Evolutionary conservation across 1,284 basidiomycete species (phyloP).

Genomic region (Grifola frondosa): DNA sequence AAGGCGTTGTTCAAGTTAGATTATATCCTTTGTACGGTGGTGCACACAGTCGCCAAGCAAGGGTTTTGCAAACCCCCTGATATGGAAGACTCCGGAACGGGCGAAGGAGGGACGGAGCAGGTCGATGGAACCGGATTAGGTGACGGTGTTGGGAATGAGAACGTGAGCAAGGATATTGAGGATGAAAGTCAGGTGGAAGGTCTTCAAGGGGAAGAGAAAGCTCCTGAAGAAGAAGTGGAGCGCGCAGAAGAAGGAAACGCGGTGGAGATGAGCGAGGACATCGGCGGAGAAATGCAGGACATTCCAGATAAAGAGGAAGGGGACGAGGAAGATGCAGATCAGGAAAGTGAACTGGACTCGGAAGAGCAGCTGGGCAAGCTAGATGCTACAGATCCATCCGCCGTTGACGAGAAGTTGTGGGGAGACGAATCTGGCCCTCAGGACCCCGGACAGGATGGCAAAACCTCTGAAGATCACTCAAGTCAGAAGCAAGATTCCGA

Average conservation of each 20-base stretch:
- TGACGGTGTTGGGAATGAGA: slow-evolving; percentile 79
- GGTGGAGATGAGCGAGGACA: slow-evolving; percentile 75
- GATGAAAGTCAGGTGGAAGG: slow-evolving; percentile 98
- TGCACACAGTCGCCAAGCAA: slow-evolving; percentile 75
- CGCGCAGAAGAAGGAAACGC: slow-evolving; percentile 66
- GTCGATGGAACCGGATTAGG: slow-evolving; percentile 84
- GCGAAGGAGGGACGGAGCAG: slow-evolving; percentile 52
- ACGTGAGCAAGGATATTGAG: slow-evolving; percentile 90
- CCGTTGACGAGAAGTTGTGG: slow-evolving; percentile 97
- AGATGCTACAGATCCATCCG: slow-evolving; percentile 83
- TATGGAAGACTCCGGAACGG: slow-evolving; percentile 48
- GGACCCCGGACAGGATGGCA: slow-evolving; percentile 52
- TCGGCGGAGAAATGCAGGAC: slow-evolving; percentile 84
- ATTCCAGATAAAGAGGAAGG: slow-evolving; percentile 63
- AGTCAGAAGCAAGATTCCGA: slow-evolving; percentile 60
- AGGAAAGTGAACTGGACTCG: slow-evolving; percentile 54
- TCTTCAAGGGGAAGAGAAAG: slow-evolving; percentile 71
- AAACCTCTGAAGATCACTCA: slow-evolving; percentile 54
- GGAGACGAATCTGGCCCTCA: slow-evolving; percentile 68
- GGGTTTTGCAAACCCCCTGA: slow-evolving; percentile 94
- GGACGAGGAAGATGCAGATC: slow-evolving; percentile 54
- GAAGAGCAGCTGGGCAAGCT: slow-evolving; percentile 88
- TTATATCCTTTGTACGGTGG: slow-evolving; percentile 74
- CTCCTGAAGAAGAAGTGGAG: slow-evolving; percentile 48
- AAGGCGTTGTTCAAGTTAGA: slow-evolving; percentile 83